Percentiles rank a stretch among this genome's conserved stretches.
Evolutionary conservation across 176 grass and related monocot genomes (phyloP).

Genomic region (Areca catechu): DNA sequence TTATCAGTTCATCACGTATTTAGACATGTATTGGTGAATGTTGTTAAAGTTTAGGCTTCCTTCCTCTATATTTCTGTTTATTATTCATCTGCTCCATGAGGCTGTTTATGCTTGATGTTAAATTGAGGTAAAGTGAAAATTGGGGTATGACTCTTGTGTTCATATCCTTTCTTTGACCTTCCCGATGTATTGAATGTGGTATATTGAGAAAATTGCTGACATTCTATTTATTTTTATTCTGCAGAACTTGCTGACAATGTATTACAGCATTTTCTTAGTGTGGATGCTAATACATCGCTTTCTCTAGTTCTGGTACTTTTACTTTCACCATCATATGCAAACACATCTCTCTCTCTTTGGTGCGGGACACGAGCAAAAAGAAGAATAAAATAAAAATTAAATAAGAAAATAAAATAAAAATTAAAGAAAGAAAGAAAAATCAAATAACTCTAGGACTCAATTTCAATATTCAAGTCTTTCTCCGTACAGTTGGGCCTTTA

Average conservation of each 20-base stretch:
- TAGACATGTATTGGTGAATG: conserved; percentile 68
- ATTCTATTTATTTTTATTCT: conserved; percentile 29
- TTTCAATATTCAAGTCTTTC: too few species aligned
- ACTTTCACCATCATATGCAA: neutral
- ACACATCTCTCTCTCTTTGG: too few species aligned
- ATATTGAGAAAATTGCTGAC: too few species aligned
- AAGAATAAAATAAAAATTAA: too few species aligned
- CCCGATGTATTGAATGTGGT: neutral
- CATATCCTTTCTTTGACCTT: neutral
- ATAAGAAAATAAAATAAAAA: too few species aligned
- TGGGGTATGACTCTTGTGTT: neutral
- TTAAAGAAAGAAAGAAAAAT: too few species aligned
- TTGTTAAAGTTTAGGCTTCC: neutral
- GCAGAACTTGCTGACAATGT: conserved; percentile 85
- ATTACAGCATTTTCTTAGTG: conserved; percentile 75
- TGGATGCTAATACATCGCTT: conserved; percentile 54
- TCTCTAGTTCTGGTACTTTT: conserved; percentile 63
- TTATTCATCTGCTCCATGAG: neutral
- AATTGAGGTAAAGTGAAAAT: too few species aligned
- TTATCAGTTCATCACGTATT: conserved; percentile 76
- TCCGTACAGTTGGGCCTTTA: too few species aligned
- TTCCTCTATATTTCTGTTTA: neutral
- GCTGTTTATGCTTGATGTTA: too few species aligned
- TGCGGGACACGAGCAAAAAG: too few species aligned
- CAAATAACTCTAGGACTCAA: too few species aligned